These are phyloP conservation scores for Globisporangium ultimum DNA, from an alignment of 352 stramenopile species.

Conservation along the genomic window DNA sequence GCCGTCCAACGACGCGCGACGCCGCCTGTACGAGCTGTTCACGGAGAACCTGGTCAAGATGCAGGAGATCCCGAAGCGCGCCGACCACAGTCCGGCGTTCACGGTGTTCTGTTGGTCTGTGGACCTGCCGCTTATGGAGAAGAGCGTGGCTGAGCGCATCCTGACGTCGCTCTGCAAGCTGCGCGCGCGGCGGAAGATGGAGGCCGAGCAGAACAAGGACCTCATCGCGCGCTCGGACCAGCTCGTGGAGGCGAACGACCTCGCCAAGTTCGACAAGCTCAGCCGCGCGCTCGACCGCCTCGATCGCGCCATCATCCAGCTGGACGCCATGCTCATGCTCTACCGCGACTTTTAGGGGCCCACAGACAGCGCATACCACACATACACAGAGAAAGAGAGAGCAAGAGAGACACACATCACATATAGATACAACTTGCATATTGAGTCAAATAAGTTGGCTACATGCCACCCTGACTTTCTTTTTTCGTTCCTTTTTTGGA, in stretches of 20 bases:
- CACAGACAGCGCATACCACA: background rate
- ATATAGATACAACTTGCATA: too few relatives aligned
- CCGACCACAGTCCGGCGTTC: constrained; percentile 87
- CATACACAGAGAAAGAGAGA: background rate
- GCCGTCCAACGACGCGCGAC: constrained; percentile 76
- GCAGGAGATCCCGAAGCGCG: constrained; percentile 86
- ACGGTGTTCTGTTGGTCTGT: constrained; percentile 87
- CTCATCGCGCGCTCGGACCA: constrained; percentile 85
- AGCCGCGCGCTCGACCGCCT: constrained; percentile 81
- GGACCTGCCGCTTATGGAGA: constrained; percentile 64
- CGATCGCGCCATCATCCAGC: constrained; percentile 76
- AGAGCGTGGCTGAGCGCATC: constrained; percentile 55
- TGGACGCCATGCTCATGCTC: constrained; percentile 88
- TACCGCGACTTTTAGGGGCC: constrained; percentile 78
- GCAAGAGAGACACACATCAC: background rate
- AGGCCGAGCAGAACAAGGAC: constrained; percentile 87
- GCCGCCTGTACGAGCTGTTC: constrained; percentile 81
- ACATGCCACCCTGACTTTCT: too few relatives aligned
- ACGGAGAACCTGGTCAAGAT: constrained; percentile 72
- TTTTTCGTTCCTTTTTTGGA: too few relatives aligned
- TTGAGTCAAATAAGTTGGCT: too few relatives aligned
- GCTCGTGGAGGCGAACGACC: constrained; percentile 81
- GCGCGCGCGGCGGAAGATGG: constrained; percentile 59
- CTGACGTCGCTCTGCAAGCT: constrained; percentile 73
- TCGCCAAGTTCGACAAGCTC: constrained; percentile 86